Evolutionary conservation across 2,329 filamentous ascomycete species (phyloP).

Genomic region (Clathrospora elynae): DNA sequence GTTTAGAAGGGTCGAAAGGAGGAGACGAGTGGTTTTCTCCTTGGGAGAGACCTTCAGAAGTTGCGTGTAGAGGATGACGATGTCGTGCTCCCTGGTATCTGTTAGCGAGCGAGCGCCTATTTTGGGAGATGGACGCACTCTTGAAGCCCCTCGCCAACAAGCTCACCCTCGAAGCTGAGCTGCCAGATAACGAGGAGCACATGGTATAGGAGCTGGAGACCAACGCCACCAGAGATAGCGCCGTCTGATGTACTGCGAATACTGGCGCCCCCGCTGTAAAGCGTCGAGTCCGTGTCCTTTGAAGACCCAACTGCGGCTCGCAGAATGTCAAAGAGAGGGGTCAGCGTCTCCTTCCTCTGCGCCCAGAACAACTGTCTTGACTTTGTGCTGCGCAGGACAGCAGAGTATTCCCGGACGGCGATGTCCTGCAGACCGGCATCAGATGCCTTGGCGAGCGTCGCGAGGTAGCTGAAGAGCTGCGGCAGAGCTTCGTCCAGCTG

Average conservation of each 20-base stretch:
- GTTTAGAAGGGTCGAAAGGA: slow-evolving; percentile 88
- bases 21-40: slow-evolving; percentile 93
- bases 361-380: slow-evolving; percentile 88
- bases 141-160: slow-evolving; percentile 79
- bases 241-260: slow-evolving; percentile 68
- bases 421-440: slow-evolving; percentile 95
- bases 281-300: slow-evolving; percentile 67
- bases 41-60: slow-evolving; percentile 91
- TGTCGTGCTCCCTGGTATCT: slow-evolving; percentile 79
- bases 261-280: slow-evolving; percentile 59
- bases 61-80: slow-evolving; percentile 89
- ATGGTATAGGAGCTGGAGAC: slow-evolving; percentile 91
- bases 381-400: slow-evolving; percentile 74
- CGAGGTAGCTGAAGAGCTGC: slow-evolving; percentile 83
- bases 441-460: slow-evolving; percentile 78
- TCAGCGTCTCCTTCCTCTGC: slow-evolving; percentile 81
- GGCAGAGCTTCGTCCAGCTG: slow-evolving; percentile 79
- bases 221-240: slow-evolving; percentile 74
- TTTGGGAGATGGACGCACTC: slow-evolving; percentile 62
- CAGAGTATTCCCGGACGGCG: slow-evolving; percentile 88
- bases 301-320: slow-evolving; percentile 74
- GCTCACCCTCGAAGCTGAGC: slow-evolving; percentile 81
- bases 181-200: slow-evolving; percentile 95
- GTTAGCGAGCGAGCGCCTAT: slow-evolving; percentile 18
- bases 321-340: slow-evolving; percentile 81